Evolutionary conservation across 768 basidiomycete genomes (phyloP).

Genomic region (Lentinus brumalis): DNA sequence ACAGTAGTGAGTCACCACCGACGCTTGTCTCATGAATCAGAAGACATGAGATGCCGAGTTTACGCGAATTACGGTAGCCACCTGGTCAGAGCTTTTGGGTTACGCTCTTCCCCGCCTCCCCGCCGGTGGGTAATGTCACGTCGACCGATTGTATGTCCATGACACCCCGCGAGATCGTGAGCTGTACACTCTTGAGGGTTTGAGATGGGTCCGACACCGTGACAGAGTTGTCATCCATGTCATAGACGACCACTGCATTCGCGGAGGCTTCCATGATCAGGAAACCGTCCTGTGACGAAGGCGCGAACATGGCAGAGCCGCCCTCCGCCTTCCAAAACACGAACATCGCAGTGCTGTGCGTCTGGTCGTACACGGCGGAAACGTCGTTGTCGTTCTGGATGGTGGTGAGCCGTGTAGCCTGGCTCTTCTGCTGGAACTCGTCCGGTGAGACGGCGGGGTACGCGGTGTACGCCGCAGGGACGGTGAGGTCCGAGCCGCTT

Average conservation of each 20-base stretch:
- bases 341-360: constrained; percentile 44
- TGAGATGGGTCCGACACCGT: constrained; percentile 72
- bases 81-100: constrained; percentile 21
- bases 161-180: constrained; percentile 36
- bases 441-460: constrained; percentile 51
- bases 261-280: constrained; percentile 40
- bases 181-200: constrained; percentile 36
- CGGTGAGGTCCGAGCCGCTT: constrained; percentile 21
- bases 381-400: constrained; percentile 49
- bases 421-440: constrained; percentile 43
- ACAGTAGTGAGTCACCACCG: no score
- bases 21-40: no score
- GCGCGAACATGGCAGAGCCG: constrained; percentile 43
- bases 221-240: constrained; percentile 42
- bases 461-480: constrained; percentile 52
- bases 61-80: no score
- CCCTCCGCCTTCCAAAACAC: constrained; percentile 59
- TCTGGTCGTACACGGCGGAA: constrained; percentile 52
- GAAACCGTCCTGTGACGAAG: constrained; percentile 28
- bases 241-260: constrained; percentile 48
- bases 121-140: constrained; percentile 48
- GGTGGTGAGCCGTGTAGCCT: constrained; percentile 32
- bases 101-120: constrained; percentile 53
- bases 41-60: no score
- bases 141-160: constrained; percentile 28